A percentile compares a stretch with the other conserved stretches of the same genome.
Evolutionary conservation across 2,329 filamentous ascomycete genomes (phyloP).

Genomic region (Coniochaeta hoffmannii): DNA sequence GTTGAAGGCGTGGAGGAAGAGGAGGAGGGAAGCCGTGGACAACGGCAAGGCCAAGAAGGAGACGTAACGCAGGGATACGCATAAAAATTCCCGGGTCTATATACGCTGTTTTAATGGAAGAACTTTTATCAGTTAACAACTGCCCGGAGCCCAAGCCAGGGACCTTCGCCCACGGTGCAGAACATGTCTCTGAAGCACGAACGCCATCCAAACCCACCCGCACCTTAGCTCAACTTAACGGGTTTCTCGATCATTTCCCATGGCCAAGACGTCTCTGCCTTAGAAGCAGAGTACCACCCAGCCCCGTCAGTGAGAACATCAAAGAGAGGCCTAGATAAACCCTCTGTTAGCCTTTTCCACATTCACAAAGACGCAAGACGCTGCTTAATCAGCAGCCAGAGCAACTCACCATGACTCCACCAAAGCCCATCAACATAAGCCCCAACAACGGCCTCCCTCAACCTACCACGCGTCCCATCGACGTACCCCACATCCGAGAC

Average conservation of each 20-base stretch:
- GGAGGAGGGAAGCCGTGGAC: slow-evolving; percentile 35
- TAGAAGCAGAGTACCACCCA: slow-evolving; percentile 18
- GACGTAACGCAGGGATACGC: neutral
- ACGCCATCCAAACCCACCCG: too few species aligned
- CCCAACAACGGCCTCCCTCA: slow-evolving; percentile 20
- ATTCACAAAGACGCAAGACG: neutral
- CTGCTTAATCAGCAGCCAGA: neutral
- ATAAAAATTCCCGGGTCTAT: neutral
- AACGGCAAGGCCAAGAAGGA: slow-evolving; percentile 26
- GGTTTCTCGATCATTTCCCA: neutral
- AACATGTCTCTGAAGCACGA: too few species aligned
- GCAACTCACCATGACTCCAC: slow-evolving; percentile 21
- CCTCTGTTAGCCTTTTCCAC: neutral
- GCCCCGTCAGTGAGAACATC: slow-evolving; percentile 16
- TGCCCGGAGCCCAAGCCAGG: too few species aligned
- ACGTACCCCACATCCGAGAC: slow-evolving; percentile 25
- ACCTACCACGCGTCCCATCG: slow-evolving; percentile 13
- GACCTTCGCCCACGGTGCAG: too few species aligned
- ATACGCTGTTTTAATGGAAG: neutral
- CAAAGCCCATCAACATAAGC: slow-evolving; percentile 27
- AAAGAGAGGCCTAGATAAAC: slow-evolving; percentile 19
- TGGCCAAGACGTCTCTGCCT: slow-evolving; percentile 15
- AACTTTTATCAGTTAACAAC: neutral
- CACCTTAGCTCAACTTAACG: too few species aligned
- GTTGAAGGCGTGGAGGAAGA: slow-evolving; percentile 53